phyloP scores from a whole-genome alignment of 202 grass and related monocot genomes.

The Alloteropsis angusta region DNA sequence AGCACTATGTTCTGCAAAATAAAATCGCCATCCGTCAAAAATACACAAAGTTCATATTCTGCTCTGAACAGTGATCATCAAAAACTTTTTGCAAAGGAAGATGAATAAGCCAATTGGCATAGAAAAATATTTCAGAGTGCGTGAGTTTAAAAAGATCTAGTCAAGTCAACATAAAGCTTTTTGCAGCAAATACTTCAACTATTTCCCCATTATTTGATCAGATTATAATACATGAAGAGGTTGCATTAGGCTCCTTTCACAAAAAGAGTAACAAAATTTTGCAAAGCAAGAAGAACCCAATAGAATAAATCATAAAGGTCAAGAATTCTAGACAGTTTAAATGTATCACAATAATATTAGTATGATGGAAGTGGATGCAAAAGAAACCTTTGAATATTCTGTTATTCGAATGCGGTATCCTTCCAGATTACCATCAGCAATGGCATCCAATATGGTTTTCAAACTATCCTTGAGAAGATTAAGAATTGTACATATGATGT shows the following conservation, averaged over 20 bases:
- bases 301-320: not conserved
- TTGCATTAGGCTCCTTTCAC: not conserved
- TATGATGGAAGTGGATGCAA: not conserved
- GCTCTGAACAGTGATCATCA: not conserved
- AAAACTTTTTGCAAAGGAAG: conserved; percentile 5
- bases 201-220: not conserved
- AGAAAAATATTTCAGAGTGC: not conserved
- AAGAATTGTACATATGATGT: conserved; percentile 31
- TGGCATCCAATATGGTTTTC: conserved; percentile 33
- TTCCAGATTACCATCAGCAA: conserved; percentile 37
- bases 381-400: conserved; percentile 60
- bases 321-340: not conserved
- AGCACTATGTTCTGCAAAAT: conserved; percentile 66
- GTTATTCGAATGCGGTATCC: conserved; percentile 53
- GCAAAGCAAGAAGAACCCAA: not conserved
- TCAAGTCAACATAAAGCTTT: conserved; percentile 20
- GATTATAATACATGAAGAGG: not conserved
- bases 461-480: conserved; percentile 35
- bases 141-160: not conserved
- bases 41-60: conserved; percentile 4
- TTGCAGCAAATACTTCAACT: not conserved
- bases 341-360: conserved; percentile 6
- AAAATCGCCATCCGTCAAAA: conserved; percentile 1
- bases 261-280: not conserved
- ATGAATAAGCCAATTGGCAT: not conserved